Evolutionary conservation across 768 basidiomycete species (phyloP).

Genomic region (Hysterangium stoloniferum): DNA sequence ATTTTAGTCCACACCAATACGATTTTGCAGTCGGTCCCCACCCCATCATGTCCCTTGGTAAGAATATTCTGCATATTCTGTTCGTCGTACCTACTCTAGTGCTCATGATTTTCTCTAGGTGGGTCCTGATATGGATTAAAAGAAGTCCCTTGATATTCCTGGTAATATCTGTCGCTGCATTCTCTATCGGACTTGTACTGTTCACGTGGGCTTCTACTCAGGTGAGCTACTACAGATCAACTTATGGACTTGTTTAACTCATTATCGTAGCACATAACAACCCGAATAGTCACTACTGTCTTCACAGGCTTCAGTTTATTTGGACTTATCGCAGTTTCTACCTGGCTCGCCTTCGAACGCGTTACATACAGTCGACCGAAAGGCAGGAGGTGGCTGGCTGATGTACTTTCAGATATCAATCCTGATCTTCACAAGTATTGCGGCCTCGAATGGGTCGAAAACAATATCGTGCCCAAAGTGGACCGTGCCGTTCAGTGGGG

Average conservation of each 20-base stretch:
- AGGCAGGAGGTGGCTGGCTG: constrained; percentile 62
- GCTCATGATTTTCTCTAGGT: background rate
- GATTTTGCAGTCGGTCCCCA: constrained; percentile 52
- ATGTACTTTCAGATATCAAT: constrained; percentile 34
- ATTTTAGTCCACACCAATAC: constrained; percentile 13
- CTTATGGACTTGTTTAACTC: constrained; percentile 12
- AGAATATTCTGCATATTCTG: background rate
- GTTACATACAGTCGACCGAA: constrained; percentile 54
- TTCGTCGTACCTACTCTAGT: background rate
- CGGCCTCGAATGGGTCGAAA: constrained; percentile 18
- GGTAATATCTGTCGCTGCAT: constrained; percentile 75
- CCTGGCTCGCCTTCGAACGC: constrained; percentile 67
- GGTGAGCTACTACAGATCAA: constrained; percentile 29
- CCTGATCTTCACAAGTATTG: constrained; percentile 21
- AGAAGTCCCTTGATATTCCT: constrained; percentile 75
- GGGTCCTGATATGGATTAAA: constrained; percentile 83
- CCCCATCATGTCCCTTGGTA: constrained; percentile 70
- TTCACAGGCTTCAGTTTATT: constrained; percentile 68
- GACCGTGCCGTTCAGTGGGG: background rate
- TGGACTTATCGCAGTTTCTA: constrained; percentile 59
- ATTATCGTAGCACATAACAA: constrained; percentile 41
- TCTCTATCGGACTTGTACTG: constrained; percentile 70
- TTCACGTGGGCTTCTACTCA: constrained; percentile 70
- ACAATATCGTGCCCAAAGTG: background rate
- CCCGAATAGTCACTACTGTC: constrained; percentile 69